Evolutionary conservation across 2,329 filamentous ascomycete genomes (phyloP).

Genomic region (Ampelomyces quisqualis): DNA sequence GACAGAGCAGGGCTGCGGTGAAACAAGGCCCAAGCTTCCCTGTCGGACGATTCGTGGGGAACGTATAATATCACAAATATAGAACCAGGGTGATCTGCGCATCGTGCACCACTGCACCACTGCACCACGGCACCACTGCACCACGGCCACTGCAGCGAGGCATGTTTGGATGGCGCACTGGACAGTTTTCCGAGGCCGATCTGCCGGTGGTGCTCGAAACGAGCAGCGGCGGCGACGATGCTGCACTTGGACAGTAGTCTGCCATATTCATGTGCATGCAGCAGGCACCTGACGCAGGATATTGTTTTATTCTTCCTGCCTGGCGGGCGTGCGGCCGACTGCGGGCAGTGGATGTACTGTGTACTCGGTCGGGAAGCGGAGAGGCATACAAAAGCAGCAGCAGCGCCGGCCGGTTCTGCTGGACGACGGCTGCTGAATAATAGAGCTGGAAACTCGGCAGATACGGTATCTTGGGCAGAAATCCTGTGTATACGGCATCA

Average conservation of each 20-base stretch:
- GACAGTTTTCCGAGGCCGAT: too few species aligned
- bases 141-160: too few species aligned
- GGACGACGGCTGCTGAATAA: slow-evolving; percentile 4
- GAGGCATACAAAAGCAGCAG: slow-evolving; percentile 7
- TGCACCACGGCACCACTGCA: slow-evolving; percentile 14
- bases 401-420: slow-evolving; percentile 6
- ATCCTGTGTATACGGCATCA: too few species aligned
- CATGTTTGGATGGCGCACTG: slow-evolving; percentile 10
- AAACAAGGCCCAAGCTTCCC: slow-evolving; percentile 43
- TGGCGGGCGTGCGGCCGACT: slow-evolving; percentile 3
- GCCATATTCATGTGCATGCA: too few species aligned
- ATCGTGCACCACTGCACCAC: slow-evolving; percentile 26
- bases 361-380: slow-evolving; percentile 6
- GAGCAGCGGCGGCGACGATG: slow-evolving; percentile 7
- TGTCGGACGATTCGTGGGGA: slow-evolving; percentile 46
- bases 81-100: slow-evolving; percentile 30
- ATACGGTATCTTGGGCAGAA: too few species aligned
- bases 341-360: slow-evolving; percentile 12
- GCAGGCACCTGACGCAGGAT: slow-evolving; percentile 11
- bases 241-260: slow-evolving; percentile 9
- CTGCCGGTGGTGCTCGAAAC: slow-evolving; percentile 9
- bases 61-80: slow-evolving; percentile 29
- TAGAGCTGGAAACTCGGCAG: too few species aligned
- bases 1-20: slow-evolving; percentile 36
- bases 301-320: background rate